Base-by-base conservation (phyloP, 1,139 yeast genomes). In the Hemisphaericaspora lyxosophila region DNA sequence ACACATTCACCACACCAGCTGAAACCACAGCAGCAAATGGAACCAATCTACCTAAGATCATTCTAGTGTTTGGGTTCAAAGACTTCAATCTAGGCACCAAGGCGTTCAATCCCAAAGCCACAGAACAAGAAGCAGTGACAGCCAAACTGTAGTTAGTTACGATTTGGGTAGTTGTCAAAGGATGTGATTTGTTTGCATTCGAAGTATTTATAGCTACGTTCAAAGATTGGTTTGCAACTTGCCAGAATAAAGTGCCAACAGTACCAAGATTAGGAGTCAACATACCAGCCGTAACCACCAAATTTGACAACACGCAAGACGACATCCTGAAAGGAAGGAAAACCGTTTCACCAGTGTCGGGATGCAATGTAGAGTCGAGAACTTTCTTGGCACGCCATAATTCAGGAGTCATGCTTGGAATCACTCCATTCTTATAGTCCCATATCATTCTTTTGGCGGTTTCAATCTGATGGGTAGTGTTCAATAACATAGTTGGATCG, bases 1-100 rank as follows among this genome's bases (percentile, higher is more conserved):
- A 87, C 20, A 92, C 97, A 53, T 92, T 92, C 30, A 89, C 95
- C 26, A 90, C 72, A 57, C 97, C 97, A 1, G 98, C 98, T 34
- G 94, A 82, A 0, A 90, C 97, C 27, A 92, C 98, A 4, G 98
- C 98, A 1, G 97, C 97, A 64, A 92, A 92, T 5, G 98, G 98
- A 5, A 92, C 96, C 43, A 92, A 72, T 50, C 98, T 80, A 28
- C 90, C 83, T 45, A 92, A 67, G 32, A 90, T 72, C 53, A 82
- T 64, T 55, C 73, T 80, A 9, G 97, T 81, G 44, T 67, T 70
- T 3, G 95, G 82, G n/a, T 76, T 62, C 22, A 90, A 58, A 30
- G 76, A 70, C 53, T 76, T 84, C 55, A 92, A 69, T 45, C 82
- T 75, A 15, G 97, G 97, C 11, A 94, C 97, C 33, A 89, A 57